Percentiles rank a stretch among this genome's conserved stretches.
Conservation (phyloP, 2,329 filamentous ascomycete species). For the Didymella pinodella region DNA sequence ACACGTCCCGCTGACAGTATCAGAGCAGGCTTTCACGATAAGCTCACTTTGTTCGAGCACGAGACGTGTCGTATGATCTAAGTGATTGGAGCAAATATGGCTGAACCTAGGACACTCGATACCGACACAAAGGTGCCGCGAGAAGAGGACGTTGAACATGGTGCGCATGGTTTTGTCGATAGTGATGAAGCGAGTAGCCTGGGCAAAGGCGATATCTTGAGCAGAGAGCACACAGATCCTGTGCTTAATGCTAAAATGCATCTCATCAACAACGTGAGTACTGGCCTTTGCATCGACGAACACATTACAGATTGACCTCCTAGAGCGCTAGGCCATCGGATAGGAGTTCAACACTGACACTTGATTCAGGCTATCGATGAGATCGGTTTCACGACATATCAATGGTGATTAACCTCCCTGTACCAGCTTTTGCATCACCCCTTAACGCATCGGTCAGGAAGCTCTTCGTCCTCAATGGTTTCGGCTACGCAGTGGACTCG, state of each 20-base stretch:
- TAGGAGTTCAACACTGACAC: not conserved
- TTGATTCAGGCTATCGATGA: slow-evolving; percentile 57
- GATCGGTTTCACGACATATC: slow-evolving; percentile 62
- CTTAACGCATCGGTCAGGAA: slow-evolving; percentile 33
- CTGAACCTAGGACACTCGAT: slow-evolving; percentile 1
- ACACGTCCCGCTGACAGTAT: not conserved
- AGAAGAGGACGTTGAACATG: slow-evolving; percentile 21
- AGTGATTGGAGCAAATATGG: not conserved
- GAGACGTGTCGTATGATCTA: not conserved
- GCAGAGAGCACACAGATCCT: slow-evolving; percentile 66
- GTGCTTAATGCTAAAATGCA: slow-evolving; percentile 73
- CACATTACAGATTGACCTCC: not conserved
- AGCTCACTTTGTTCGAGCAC: not conserved
- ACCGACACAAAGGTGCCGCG: slow-evolving; percentile 17
- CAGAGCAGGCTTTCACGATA: not conserved
- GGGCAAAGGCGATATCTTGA: slow-evolving; percentile 62
- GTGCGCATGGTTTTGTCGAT: slow-evolving; percentile 1
- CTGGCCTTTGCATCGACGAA: not conserved
- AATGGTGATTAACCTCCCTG: slow-evolving; percentile 51
- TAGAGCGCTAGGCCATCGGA: not conserved
- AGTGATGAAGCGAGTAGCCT: slow-evolving; percentile 24
- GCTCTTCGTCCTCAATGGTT: slow-evolving; percentile 68
- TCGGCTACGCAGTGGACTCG: slow-evolving; percentile 67
- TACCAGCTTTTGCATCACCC: not conserved
- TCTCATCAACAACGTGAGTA: slow-evolving; percentile 69